phyloP scores from a whole-genome alignment of 208 protist genomes.

The Crithidia acanthocephali region DNA sequence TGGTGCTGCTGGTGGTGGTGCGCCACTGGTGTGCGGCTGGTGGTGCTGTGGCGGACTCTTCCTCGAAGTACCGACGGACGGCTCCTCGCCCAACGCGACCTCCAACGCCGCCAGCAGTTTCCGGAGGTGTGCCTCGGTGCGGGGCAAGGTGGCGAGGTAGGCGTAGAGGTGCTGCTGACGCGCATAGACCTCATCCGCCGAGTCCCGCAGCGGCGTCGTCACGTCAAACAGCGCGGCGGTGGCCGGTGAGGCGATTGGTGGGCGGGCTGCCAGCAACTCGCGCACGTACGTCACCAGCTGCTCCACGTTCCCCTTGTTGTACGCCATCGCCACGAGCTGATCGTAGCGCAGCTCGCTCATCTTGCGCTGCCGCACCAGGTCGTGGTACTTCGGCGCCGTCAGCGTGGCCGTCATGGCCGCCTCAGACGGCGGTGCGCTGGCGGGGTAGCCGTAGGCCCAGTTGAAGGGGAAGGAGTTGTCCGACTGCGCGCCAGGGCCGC shows the following conservation, averaged over 20 bases:
- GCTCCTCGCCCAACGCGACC: slow-evolving; percentile 14
- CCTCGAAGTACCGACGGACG: too few relatives aligned
- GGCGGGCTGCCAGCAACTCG: slow-evolving; percentile 28
- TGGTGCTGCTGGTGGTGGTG: too few relatives aligned
- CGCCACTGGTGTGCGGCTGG: too few relatives aligned
- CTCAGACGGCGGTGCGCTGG: slow-evolving; percentile 25
- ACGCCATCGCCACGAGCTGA: slow-evolving; percentile 53
- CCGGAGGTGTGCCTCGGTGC: slow-evolving; percentile 45
- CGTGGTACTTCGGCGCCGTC: background rate
- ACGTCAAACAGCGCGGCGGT: background rate
- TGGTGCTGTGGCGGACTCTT: too few relatives aligned
- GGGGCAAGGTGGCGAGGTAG: slow-evolving; percentile 43
- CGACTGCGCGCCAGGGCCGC: slow-evolving; percentile 17
- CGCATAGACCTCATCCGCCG: slow-evolving; percentile 13
- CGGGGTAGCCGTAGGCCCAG: slow-evolving; percentile 35
- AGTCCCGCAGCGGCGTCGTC: background rate
- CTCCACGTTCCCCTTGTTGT: slow-evolving; percentile 54
- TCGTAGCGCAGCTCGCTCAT: slow-evolving; percentile 38
- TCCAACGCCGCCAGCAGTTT: slow-evolving; percentile 31
- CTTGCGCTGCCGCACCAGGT: slow-evolving; percentile 35
- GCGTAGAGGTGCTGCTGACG: slow-evolving; percentile 36
- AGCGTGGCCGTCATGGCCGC: slow-evolving; percentile 14
- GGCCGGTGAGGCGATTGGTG: slow-evolving; percentile 4
- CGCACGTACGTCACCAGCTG: slow-evolving; percentile 52
- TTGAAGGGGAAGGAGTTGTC: slow-evolving; percentile 38